Evolutionary conservation across 352 stramenopile genomes (phyloP).

Genomic region (Phytophthora fragariaefolia): DNA sequence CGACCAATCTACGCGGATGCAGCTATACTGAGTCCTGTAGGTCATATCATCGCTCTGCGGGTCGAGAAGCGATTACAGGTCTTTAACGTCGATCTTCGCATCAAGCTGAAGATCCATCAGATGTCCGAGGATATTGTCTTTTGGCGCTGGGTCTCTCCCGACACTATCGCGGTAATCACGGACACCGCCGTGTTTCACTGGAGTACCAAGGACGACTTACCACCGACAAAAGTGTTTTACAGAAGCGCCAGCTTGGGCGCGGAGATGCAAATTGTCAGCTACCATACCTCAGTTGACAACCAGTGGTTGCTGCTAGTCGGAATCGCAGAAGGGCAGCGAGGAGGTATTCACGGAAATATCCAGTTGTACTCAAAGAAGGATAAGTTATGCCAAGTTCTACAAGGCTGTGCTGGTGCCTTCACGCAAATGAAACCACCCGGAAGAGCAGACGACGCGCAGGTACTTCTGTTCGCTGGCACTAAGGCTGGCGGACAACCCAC

Average conservation of each 20-base stretch:
- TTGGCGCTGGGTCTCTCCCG: conserved; percentile 96
- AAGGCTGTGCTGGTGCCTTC: conserved; percentile 97
- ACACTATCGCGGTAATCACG: conserved; percentile 97
- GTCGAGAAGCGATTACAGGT: conserved; percentile 95
- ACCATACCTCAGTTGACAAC: conserved; percentile 95
- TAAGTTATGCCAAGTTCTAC: conserved; percentile 97
- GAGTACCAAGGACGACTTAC: conserved; percentile 89
- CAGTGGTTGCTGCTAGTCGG: conserved; percentile 98
- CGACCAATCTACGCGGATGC: conserved; percentile 97
- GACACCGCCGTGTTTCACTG: conserved; percentile 97
- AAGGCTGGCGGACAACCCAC: conserved; percentile 67
- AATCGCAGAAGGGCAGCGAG: conserved; percentile 92
- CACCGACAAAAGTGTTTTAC: conserved; percentile 97
- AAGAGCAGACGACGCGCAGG: conserved; percentile 85
- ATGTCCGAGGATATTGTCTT: conserved; percentile 93
- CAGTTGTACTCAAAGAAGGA: conserved; percentile 98
- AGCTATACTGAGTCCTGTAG: conserved; percentile 98
- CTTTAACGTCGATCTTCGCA: conserved; percentile 98
- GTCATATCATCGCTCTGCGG: conserved; percentile 77
- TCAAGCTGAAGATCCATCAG: conserved; percentile 96
- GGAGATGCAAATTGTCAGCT: conserved; percentile 98
- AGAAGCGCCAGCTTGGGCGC: conserved; percentile 91
- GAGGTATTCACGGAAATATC: conserved; percentile 95
- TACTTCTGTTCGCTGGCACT: conserved; percentile 79
- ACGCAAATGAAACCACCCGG: conserved; percentile 94